A percentile compares a stretch with the other conserved stretches of the same genome.
Conservation (phyloP, 1,139 yeast genomes). For the Pichia sp. region DNA sequence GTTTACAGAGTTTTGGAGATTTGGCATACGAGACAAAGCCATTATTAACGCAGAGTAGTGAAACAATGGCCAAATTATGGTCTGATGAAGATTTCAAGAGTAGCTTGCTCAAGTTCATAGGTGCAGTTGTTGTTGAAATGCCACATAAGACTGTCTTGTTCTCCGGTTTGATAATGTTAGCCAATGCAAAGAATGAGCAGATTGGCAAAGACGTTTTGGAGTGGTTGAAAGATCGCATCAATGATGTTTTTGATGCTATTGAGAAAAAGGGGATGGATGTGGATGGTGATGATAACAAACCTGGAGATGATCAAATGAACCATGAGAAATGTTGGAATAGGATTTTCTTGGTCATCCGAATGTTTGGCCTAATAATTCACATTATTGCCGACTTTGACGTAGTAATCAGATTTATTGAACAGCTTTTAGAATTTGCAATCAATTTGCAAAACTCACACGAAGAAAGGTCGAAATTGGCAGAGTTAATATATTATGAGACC, state of each 20-base stretch:
- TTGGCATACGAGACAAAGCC: constrained; percentile 28
- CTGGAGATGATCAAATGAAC: constrained; percentile 14
- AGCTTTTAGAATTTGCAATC: constrained; percentile 53
- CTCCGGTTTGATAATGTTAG: constrained; percentile 63
- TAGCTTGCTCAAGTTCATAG: constrained; percentile 40
- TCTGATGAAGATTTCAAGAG: constrained; percentile 54
- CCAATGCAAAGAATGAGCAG: constrained; percentile 60
- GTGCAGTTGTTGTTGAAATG: constrained; percentile 76
- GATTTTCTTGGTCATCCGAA: constrained; percentile 65
- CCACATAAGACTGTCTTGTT: constrained; percentile 81
- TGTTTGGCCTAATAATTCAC: constrained; percentile 62
- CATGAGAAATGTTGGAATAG: constrained; percentile 68
- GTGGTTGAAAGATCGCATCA: constrained; percentile 42
- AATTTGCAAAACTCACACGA: constrained; percentile 43
- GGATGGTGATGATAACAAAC: constrained; percentile 10
- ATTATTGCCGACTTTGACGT: constrained; percentile 42
- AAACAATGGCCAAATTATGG: constrained; percentile 18
- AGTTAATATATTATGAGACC: constrained; percentile 61
- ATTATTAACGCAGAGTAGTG: constrained; percentile 12
- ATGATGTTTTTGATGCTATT: constrained; percentile 64
- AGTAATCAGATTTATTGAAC: constrained; percentile 48
- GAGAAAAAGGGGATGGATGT: constrained; percentile 51
- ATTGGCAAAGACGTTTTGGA: constrained; percentile 42
- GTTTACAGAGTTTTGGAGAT: constrained; percentile 65
- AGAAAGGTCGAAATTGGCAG: constrained; percentile 56